Conservation (phyloP, 495 filamentous ascomycete genomes). For the Penicillium soppii region DNA sequence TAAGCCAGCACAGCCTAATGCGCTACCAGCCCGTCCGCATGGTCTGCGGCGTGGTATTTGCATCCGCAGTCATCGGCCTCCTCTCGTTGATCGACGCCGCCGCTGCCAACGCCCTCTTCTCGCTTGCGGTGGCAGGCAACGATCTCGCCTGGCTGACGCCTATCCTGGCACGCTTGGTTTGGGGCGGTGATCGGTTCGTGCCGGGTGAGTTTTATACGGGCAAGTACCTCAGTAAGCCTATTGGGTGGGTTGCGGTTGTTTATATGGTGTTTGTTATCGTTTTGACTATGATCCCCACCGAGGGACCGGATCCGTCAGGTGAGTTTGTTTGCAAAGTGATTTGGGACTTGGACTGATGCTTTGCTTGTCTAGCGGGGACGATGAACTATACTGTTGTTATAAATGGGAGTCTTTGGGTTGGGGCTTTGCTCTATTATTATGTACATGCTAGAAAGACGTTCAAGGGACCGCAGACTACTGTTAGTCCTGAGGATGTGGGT, state of each 20-base stretch:
- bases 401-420: slow-evolving; percentile 60
- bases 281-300: slow-evolving; percentile 54
- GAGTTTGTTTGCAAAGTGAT: slow-evolving; percentile 6
- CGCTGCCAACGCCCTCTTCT: slow-evolving; percentile 61
- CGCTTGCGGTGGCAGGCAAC: slow-evolving; percentile 60
- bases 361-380: slow-evolving; percentile 17
- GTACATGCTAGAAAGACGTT: slow-evolving; percentile 69
- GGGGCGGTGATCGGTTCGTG: slow-evolving; percentile 61
- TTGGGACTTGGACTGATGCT: background rate
- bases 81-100: slow-evolving; percentile 58
- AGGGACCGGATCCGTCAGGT: slow-evolving; percentile 47
- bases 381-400: slow-evolving; percentile 71
- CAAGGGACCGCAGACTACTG: slow-evolving; percentile 68
- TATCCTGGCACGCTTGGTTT: slow-evolving; percentile 61
- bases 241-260: slow-evolving; percentile 52
- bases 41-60: slow-evolving; percentile 57
- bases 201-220: slow-evolving; percentile 65
- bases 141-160: slow-evolving; percentile 64
- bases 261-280: slow-evolving; percentile 54
- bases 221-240: slow-evolving; percentile 42
- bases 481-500: slow-evolving; percentile 32
- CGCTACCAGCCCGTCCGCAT: slow-evolving; percentile 62
- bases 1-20: slow-evolving; percentile 46
- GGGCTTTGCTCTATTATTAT: slow-evolving; percentile 61
- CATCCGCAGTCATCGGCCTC: slow-evolving; percentile 56